These are phyloP conservation scores for Quercus dentata DNA, from an alignment of 306 rosid genomes.

Conservation along the genomic window DNA sequence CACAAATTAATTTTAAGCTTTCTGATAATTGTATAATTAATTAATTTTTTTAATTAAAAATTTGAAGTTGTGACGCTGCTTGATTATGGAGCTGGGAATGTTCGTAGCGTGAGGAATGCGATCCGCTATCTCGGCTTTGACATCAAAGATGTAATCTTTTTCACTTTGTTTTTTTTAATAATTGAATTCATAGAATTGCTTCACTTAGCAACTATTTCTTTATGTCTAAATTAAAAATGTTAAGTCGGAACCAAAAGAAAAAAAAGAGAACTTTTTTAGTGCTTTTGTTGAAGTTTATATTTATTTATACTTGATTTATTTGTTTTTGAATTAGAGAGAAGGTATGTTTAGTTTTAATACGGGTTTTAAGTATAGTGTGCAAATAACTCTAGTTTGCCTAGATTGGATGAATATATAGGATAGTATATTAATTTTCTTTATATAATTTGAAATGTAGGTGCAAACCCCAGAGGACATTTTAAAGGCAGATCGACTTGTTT, in stretches of 20 bases:
- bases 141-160: conserved; percentile 70
- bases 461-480: conserved; percentile 78
- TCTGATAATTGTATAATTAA: neutral
- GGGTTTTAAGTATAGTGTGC: neutral
- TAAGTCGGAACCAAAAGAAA: too few species aligned
- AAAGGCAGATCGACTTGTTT: conserved; percentile 66
- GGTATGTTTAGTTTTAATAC: neutral
- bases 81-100: conserved; percentile 95
- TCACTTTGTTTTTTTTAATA: neutral
- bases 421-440: neutral
- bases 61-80: conserved; percentile 78
- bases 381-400: neutral
- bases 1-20: neutral
- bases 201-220: too few species aligned
- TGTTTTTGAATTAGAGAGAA: neutral
- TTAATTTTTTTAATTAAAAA: neutral
- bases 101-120: conserved; percentile 88
- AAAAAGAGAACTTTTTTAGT: too few species aligned
- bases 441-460: conserved; percentile 45
- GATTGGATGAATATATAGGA: neutral
- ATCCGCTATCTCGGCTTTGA: conserved; percentile 76
- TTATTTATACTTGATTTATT: neutral
- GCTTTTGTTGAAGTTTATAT: neutral
- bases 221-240: too few species aligned
- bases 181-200: neutral